Evolutionary conservation across 768 basidiomycete genomes (phyloP).

Genomic region (Tubosaeta sp.): DNA sequence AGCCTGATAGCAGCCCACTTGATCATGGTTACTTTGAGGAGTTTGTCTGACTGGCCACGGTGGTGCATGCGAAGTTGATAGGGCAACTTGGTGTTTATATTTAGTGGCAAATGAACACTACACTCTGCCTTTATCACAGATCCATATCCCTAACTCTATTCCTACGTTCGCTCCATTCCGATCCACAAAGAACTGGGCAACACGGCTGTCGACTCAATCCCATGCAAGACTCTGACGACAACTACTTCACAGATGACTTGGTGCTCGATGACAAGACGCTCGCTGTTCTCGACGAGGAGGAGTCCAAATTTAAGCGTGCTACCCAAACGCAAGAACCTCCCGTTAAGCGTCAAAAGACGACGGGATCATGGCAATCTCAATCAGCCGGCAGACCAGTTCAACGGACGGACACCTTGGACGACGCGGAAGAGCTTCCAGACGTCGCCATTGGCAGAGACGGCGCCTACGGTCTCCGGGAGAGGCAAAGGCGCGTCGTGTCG

Average conservation of each 20-base stretch:
- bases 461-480: conserved; percentile 43
- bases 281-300: conserved; percentile 58
- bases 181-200: not conserved
- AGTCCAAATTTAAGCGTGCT: conserved; percentile 34
- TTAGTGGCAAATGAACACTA: no score
- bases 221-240: conserved; percentile 68
- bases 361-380: conserved; percentile 41
- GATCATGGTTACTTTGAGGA: no score
- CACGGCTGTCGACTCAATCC: not conserved
- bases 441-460: conserved; percentile 59
- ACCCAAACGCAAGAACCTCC: conserved; percentile 31
- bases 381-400: conserved; percentile 25
- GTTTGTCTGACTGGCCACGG: no score
- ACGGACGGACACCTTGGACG: conserved; percentile 28
- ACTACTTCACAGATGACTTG: conserved; percentile 61
- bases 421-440: conserved; percentile 56
- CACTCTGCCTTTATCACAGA: no score
- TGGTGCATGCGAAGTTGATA: no score
- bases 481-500: conserved; percentile 11
- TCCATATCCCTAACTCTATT: no score
- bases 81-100: no score
- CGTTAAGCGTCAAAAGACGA: conserved; percentile 55
- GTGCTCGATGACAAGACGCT: conserved; percentile 59
- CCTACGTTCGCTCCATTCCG: no score
- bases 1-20: no score